Base-by-base conservation (phyloP, 345 rosid genomes). In the Bruguiera gymnorhiza region DNA sequence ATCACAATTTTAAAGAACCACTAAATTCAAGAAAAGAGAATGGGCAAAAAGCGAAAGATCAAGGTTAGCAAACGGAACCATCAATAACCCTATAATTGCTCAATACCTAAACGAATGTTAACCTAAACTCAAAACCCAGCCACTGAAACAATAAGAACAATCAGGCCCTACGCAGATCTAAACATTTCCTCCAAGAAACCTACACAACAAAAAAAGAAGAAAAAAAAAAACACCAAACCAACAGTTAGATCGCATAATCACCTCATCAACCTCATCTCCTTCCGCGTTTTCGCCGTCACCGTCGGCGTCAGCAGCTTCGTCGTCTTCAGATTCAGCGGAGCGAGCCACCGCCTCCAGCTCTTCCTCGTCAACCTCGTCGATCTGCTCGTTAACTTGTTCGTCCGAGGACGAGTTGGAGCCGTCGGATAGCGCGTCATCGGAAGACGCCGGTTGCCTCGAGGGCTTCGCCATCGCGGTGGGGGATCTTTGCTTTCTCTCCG, bases 341-440 rank as follows among this genome's bases (percentile, higher is more conserved):
- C 97, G 96, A 78, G 89, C 96, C 27, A 94, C 97, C 65, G 96
- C 97, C 75, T 94, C 92, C n/a, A 94, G 85, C 86, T 94, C 98
- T 75, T 94, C 97, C 66, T 91, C 97, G 21, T 91, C 98, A 53
- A 86, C 97, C 8, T 82, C 87, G 76, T 82, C 79, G 77, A 81
- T 70, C 82, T 85, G 91, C 46, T 88, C 86, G 84, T 91, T 82
- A 60, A 81, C 65, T 43, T 70, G 88, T 78, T 89, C 92, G 73
- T 85, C 91, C 68, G 83, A 88, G 1, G 93, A 90, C 23, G 93
- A 86, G 70, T 65, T 76, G 68, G 86, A 84, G 11, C 77, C 86
- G 70, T 83, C 76, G 30, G 96, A 85, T 26, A 85, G 63, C 46
- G 73, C 83, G 13, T 94, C 97, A 54, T 89, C 93, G 62, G 97